Evolutionary conservation across 176 grass and related monocot genomes (phyloP).

Genomic region (Hordeum vulgare): MorexV3_pseudomolecules_assembly NC_058518.1:487148961-487149460

Average conservation of each 20-base stretch:
- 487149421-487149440: conserved; percentile 92
- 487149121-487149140: conserved; percentile 74
- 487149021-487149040: conserved; percentile 82
- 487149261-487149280: conserved; percentile 64
- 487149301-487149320: background rate
- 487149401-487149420: conserved; percentile 82
- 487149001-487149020: conserved; percentile 97
- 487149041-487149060: conserved; percentile 56
- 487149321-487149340: background rate
- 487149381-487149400: conserved; percentile 96
- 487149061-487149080: conserved; percentile 4
- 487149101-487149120: background rate
- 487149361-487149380: conserved; percentile 86
- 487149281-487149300: conserved; percentile 5
- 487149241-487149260: conserved; percentile 55
- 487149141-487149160: conserved; percentile 97
- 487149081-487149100: background rate
- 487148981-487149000: conserved; percentile 83
- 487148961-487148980: conserved; percentile 82
- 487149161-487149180: conserved; percentile 79
- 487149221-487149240: conserved; percentile 90
- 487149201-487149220: conserved; percentile 80
- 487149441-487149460: conserved; percentile 90
- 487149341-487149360: conserved; percentile 67
- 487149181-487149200: conserved; percentile 64